Conservation (phyloP, 208 protist species). For the Leishmania guyanensis region DNA sequence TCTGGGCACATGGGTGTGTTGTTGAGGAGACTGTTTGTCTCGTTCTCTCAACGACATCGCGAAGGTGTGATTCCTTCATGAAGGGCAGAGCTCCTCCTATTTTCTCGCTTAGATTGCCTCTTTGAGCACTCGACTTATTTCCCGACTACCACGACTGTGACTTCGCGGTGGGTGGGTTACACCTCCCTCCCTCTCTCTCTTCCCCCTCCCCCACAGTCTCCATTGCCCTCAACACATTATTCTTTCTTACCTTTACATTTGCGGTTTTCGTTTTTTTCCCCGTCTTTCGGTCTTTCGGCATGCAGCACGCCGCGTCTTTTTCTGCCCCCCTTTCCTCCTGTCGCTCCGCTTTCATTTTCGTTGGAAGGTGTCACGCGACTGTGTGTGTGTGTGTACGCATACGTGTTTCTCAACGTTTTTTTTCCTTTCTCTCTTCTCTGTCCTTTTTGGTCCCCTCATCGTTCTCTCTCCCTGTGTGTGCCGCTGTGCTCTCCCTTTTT, state of each 20-base stretch:
- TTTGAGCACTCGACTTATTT: not conserved
- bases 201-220: not conserved
- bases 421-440: not conserved
- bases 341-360: not conserved
- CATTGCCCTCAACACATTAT: not conserved
- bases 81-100: not conserved
- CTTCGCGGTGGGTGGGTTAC: not conserved
- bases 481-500: conserved; percentile 1
- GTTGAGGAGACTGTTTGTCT: not conserved
- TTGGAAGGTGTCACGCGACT: not conserved
- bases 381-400: not conserved
- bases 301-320: not conserved
- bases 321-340: not conserved
- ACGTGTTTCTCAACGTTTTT: not conserved
- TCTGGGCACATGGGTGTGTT: not conserved
- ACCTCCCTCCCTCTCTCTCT: not conserved
- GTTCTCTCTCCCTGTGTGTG: not conserved
- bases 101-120: not conserved
- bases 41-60: not conserved
- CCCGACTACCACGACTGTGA: not conserved
- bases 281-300: not conserved
- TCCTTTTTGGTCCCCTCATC: too few relatives aligned
- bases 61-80: not conserved
- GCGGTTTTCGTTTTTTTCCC: not conserved
- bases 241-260: not conserved